Conservation (phyloP, 208 protist species). For the Trypanosoma rangeli region DNA sequence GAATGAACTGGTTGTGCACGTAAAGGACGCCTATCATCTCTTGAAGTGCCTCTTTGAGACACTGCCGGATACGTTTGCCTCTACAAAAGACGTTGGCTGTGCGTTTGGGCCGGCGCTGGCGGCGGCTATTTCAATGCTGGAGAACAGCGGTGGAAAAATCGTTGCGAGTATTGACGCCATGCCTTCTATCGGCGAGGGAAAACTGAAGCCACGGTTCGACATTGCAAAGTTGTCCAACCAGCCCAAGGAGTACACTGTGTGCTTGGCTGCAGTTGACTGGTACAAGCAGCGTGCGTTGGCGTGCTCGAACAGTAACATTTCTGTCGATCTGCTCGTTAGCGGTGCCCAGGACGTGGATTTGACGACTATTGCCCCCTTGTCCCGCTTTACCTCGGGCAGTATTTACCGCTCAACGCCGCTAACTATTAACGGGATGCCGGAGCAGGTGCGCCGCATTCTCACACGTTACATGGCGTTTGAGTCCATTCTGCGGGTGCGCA, state of each 20-base stretch:
- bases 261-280: conserved; percentile 90
- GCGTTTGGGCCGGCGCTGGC: conserved; percentile 92
- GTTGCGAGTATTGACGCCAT: conserved; percentile 82
- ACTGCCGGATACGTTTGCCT: conserved; percentile 55
- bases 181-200: conserved; percentile 88
- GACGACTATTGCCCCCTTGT: conserved; percentile 87
- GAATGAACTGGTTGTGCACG: conserved; percentile 73
- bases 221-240: conserved; percentile 65
- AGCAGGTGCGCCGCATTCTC: conserved; percentile 76
- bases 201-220: conserved; percentile 87
- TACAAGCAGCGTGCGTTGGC: conserved; percentile 95
- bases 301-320: conserved; percentile 90
- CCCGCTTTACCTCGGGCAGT: conserved; percentile 75
- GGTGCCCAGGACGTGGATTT: conserved; percentile 83
- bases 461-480: conserved; percentile 93
- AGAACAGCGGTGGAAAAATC: conserved; percentile 93
- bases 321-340: conserved; percentile 91
- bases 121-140: conserved; percentile 87
- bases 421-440: conserved; percentile 60
- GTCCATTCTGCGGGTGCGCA: conserved; percentile 95
- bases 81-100: conserved; percentile 85
- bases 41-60: conserved; percentile 75
- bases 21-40: conserved; percentile 70
- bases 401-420: conserved; percentile 62
- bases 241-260: conserved; percentile 87